Evolutionary conservation across 2,329 filamentous ascomycete species (phyloP).

Genomic region (Fusarium decemcellulare): DNA sequence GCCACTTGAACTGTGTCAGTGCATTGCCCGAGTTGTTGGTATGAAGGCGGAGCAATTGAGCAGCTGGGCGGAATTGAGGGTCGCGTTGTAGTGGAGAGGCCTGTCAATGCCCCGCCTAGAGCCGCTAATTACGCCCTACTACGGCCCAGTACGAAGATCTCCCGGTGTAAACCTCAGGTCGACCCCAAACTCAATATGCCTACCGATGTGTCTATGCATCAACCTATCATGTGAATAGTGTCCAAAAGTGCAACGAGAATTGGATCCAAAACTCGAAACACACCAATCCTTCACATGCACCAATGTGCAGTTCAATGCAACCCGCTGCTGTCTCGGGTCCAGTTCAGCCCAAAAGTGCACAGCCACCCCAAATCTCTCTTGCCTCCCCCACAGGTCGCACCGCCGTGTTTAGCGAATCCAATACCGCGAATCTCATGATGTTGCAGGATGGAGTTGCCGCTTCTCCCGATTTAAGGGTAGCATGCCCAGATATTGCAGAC

Average conservation of each 20-base stretch:
- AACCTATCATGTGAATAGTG: no score
- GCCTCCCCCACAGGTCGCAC: background rate
- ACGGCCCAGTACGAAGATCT: background rate
- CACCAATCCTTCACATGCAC: no score
- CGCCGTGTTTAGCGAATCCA: background rate
- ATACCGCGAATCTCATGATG: conserved; percentile 8
- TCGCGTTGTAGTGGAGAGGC: conserved; percentile 11
- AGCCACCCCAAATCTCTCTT: conserved; percentile 21
- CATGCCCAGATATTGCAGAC: background rate
- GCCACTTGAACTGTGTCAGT: background rate
- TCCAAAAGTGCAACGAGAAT: no score
- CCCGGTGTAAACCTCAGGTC: no score
- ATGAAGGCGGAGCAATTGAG: background rate
- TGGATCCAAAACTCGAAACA: no score
- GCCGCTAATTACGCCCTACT: background rate
- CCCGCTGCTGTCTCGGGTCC: no score
- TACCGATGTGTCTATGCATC: no score
- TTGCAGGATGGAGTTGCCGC: conserved; percentile 13
- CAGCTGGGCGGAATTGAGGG: conserved; percentile 7
- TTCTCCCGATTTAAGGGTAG: conserved; percentile 20
- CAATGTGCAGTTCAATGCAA: no score
- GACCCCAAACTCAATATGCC: no score
- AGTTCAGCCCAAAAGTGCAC: no score
- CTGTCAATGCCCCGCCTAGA: background rate
- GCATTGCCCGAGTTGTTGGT: background rate